Base-by-base conservation (phyloP, 2,329 filamentous ascomycete genomes). In the Talaromyces rugulosus region DNA sequence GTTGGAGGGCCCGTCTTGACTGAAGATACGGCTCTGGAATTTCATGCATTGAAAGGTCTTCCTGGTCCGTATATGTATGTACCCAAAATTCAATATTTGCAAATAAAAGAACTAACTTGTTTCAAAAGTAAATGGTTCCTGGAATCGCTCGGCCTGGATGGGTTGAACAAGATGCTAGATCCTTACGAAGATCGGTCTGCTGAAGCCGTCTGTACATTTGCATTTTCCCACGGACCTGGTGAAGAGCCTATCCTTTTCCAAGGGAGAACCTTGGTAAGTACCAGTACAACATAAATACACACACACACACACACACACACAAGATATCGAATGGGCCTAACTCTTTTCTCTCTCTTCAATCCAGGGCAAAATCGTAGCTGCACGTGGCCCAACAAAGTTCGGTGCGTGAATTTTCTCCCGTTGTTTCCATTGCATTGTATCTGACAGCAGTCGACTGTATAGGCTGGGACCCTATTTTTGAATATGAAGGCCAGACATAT, bases 391-490 rank as follows among this genome's bases (percentile, higher is more conserved):
- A 51, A 79, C 86, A 18, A 83, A 85, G 59, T 99, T 99, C 74
- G 95, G 93, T 94, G 81, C 16, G 62, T 62, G 14, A 16, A 23
- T 27, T 7, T 5, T 5, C 52, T 14, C 52, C 18, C 8, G 7
- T 56, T 14, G 11, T 55, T 7, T 36, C 5, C 5, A 30, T n/a
- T 8, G 1, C 36, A 31, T 50, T 52, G 55, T 30, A 12, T 16
- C 51, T 47, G 40, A 27, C 52, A 44, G 18, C 18, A 28, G 54
- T 51, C 40, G 31, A 31, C 52, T 59, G 34, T 52, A 6, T 66
- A 96, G 93, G 94, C 53, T 99, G 95, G 95, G 95, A 99, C 75
- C 87, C 95, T 2, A 89, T 96, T 66, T 99, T 99, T 70, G 95
- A 99, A 78, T 94, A 96, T 68, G 85, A 96, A 66, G 93, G 93